phyloP scores from a whole-genome alignment of 352 stramenopile species.

The Phytopythium litorale region DNA sequence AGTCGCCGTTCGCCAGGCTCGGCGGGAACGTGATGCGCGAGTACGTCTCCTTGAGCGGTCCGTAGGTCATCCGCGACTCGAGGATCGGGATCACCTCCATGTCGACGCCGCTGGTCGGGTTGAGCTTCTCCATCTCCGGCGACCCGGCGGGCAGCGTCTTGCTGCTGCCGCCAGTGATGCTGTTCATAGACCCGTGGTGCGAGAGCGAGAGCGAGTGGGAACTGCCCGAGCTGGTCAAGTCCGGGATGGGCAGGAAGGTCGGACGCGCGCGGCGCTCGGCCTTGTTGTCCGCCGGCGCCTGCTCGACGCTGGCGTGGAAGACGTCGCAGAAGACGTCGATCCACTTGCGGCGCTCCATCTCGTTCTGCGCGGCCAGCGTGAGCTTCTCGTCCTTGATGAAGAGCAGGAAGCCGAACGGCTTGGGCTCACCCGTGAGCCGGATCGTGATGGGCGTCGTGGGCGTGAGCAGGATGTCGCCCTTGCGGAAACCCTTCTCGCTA shows the following conservation, averaged over 20 bases:
- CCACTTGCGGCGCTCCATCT: slow-evolving; percentile 66
- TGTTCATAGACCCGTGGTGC: slow-evolving; percentile 10
- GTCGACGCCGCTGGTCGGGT: slow-evolving; percentile 19
- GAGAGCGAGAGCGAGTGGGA: slow-evolving; percentile 19
- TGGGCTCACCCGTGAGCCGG: slow-evolving; percentile 60
- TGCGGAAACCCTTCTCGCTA: slow-evolving; percentile 67
- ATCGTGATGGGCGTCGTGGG: slow-evolving; percentile 71
- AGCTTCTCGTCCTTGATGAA: slow-evolving; percentile 83
- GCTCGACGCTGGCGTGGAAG: slow-evolving; percentile 73
- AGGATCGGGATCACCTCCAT: slow-evolving; percentile 54
- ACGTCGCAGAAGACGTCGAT: slow-evolving; percentile 77
- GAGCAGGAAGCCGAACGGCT: slow-evolving; percentile 66
- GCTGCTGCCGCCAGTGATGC: slow-evolving; percentile 8
- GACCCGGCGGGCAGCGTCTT: slow-evolving; percentile 17
- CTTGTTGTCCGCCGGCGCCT: slow-evolving; percentile 42
- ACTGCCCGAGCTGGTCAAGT: slow-evolving; percentile 32
- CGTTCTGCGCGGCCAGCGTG: slow-evolving; percentile 66
- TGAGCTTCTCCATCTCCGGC: slow-evolving; percentile 23
- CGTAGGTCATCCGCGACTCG: slow-evolving; percentile 61
- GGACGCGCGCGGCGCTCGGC: slow-evolving; percentile 49
- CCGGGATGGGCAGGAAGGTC: slow-evolving; percentile 70
- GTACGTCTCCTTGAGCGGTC: slow-evolving; percentile 68
- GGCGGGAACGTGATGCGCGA: slow-evolving; percentile 76
- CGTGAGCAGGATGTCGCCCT: slow-evolving; percentile 63
- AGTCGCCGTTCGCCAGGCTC: slow-evolving; percentile 66